Conservation (phyloP, 164 flowering plant genomes). For the Platanus orientalis region DNA sequence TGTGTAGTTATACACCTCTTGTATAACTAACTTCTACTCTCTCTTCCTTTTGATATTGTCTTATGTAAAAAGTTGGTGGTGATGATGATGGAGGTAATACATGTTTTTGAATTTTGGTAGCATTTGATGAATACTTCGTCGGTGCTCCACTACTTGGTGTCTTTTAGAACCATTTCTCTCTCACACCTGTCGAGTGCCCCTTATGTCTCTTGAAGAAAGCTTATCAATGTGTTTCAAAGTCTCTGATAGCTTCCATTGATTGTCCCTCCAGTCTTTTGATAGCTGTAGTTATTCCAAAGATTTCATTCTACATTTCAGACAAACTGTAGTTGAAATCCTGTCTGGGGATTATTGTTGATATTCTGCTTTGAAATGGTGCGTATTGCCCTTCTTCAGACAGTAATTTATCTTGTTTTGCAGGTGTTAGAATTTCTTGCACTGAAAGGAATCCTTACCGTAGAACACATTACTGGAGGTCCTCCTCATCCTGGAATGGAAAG, state of each 20-base stretch:
- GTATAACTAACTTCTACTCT: too few relatives aligned
- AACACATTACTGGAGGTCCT: constrained; percentile 69
- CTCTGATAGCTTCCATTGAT: neutral
- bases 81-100: too few relatives aligned
- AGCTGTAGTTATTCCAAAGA: neutral
- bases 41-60: too few relatives aligned
- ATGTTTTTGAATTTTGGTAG: too few relatives aligned
- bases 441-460: constrained; percentile 60
- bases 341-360: neutral
- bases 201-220: constrained; percentile 20
- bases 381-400: neutral
- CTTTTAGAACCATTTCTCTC: too few relatives aligned
- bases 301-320: neutral
- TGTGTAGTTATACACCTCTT: too few relatives aligned
- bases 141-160: too few relatives aligned
- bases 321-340: neutral
- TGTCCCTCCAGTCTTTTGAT: neutral
- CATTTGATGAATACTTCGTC: too few relatives aligned
- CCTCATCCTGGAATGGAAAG: constrained; percentile 76
- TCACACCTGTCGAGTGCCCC: too few relatives aligned
- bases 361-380: neutral
- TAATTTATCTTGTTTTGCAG: constrained; percentile 25
- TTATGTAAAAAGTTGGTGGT: too few relatives aligned
- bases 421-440: constrained; percentile 70
- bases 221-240: neutral